Conservation (phyloP, 805 yeast genomes). For the Pichia nanzhaoensis region DNA sequence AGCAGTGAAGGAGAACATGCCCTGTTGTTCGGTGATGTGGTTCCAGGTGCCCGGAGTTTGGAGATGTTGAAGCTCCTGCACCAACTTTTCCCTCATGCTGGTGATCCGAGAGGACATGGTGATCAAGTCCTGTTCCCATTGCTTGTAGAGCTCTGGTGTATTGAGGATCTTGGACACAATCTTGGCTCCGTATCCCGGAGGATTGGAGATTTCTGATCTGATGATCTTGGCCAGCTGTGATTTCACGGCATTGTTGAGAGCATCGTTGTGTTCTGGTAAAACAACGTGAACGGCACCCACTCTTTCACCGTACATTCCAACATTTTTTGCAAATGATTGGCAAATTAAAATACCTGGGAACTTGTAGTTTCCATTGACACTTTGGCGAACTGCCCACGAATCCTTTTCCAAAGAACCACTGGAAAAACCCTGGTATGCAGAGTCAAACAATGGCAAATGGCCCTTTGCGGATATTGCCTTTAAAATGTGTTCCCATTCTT, state of each 20-base stretch:
- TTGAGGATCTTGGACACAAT: slow-evolving; percentile 71
- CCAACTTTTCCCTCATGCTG: slow-evolving; percentile 67
- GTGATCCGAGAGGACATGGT: slow-evolving; percentile 84
- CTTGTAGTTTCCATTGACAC: slow-evolving; percentile 41
- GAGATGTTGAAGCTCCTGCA: slow-evolving; percentile 51
- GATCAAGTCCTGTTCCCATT: slow-evolving; percentile 79
- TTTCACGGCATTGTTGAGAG: slow-evolving; percentile 48
- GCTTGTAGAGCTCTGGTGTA: slow-evolving; percentile 56
- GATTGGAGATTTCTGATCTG: slow-evolving; percentile 84
- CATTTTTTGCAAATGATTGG: slow-evolving; percentile 95
- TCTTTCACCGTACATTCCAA: slow-evolving; percentile 97
- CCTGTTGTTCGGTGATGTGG: slow-evolving; percentile 84
- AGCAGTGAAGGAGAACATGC: slow-evolving; percentile 97
- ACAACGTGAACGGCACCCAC: slow-evolving; percentile 87
- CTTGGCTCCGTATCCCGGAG: slow-evolving; percentile 95
- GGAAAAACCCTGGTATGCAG: slow-evolving; percentile 97
- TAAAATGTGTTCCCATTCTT: slow-evolving; percentile 72
- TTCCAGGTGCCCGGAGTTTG: slow-evolving; percentile 89
- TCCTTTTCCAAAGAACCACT: slow-evolving; percentile 79
- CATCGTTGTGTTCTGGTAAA: slow-evolving; percentile 36
- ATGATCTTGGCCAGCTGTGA: slow-evolving; percentile 73
- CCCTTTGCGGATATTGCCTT: slow-evolving; percentile 50
- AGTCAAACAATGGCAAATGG: slow-evolving; percentile 82
- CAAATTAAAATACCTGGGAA: slow-evolving; percentile 63
- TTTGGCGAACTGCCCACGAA: slow-evolving; percentile 73